Evolutionary conservation across 768 basidiomycete species (phyloP).

Genomic region (Serendipita indica): DNA sequence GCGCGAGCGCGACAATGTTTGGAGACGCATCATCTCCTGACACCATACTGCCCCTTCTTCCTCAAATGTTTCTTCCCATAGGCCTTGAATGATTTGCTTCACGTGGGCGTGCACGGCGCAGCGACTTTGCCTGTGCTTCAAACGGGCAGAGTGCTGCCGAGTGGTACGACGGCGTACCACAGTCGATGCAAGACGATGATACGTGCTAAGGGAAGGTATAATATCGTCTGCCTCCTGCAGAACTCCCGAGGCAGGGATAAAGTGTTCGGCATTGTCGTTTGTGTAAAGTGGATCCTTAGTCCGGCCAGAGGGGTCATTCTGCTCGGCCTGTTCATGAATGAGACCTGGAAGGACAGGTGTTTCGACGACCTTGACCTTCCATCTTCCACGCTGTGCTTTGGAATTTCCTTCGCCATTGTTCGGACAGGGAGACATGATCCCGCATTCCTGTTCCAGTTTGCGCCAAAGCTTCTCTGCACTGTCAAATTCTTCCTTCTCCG

Average conservation of each 20-base stretch:
- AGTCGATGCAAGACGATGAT: not conserved
- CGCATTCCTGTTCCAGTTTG: not conserved
- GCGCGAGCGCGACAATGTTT: no score
- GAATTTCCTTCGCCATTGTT: not conserved
- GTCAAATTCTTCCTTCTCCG: not conserved
- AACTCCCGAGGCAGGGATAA: not conserved
- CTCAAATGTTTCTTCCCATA: not conserved
- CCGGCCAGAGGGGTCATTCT: not conserved
- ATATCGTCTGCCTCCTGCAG: not conserved
- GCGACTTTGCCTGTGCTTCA: not conserved
- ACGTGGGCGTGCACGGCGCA: not conserved
- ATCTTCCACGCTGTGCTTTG: not conserved
- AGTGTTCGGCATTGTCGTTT: not conserved
- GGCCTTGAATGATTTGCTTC: not conserved
- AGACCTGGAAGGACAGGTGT: not conserved
- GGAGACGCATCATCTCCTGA: not conserved
- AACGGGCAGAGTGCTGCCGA: not conserved
- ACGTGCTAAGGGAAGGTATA: not conserved
- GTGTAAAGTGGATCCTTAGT: not conserved
- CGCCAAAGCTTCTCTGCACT: not conserved
- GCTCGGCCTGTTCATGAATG: not conserved
- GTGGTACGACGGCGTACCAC: not conserved
- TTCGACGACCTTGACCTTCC: constrained; percentile 1
- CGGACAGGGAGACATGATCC: not conserved
- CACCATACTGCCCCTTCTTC: not conserved